Conservation (phyloP, 2,329 filamentous ascomycete genomes). For the Paecilomyces niveus region DNA sequence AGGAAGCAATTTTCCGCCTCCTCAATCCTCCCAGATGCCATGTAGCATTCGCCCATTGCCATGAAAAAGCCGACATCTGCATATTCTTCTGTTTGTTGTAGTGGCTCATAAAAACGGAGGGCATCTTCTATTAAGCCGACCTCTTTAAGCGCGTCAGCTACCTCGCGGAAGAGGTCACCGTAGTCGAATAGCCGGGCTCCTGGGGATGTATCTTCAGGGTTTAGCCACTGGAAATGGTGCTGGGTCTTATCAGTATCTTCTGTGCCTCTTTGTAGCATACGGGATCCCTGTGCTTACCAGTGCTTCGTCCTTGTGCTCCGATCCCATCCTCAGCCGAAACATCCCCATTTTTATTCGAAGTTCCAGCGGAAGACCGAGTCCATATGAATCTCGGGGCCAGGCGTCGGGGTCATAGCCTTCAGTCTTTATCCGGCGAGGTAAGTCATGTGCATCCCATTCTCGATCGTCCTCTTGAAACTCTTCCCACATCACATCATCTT, state of each 20-base stretch:
- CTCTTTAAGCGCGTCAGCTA: conserved; percentile 52
- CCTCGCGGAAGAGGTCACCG: conserved; percentile 71
- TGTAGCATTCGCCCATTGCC: conserved; percentile 55
- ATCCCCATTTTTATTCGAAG: conserved; percentile 76
- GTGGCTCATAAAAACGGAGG: conserved; percentile 50
- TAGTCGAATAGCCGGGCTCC: conserved; percentile 56
- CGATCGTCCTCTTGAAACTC: conserved; percentile 64
- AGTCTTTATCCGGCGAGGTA: conserved; percentile 57
- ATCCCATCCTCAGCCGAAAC: conserved; percentile 66
- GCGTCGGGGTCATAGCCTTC: conserved; percentile 52
- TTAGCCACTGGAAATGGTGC: conserved; percentile 63
- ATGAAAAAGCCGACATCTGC: conserved; percentile 45
- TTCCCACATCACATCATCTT: conserved; percentile 72
- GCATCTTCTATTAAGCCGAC: conserved; percentile 47
- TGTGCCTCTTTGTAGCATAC: background rate
- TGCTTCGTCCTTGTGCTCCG: conserved; percentile 60
- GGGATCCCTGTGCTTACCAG: conserved; percentile 46
- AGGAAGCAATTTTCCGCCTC: conserved; percentile 74
- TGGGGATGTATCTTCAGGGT: conserved; percentile 52
- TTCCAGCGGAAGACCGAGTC: conserved; percentile 67
- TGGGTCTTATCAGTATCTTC: conserved; percentile 21
- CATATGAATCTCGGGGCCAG: conserved; percentile 57
- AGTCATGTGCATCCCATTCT: conserved; percentile 76
- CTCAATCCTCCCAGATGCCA: conserved; percentile 54
- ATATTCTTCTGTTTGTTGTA: conserved; percentile 41